A percentile compares a stretch with the other conserved stretches of the same genome.
phyloP scores from a whole-genome alignment of 805 yeast species.

The Wickerhamomyces mucosus region DNA sequence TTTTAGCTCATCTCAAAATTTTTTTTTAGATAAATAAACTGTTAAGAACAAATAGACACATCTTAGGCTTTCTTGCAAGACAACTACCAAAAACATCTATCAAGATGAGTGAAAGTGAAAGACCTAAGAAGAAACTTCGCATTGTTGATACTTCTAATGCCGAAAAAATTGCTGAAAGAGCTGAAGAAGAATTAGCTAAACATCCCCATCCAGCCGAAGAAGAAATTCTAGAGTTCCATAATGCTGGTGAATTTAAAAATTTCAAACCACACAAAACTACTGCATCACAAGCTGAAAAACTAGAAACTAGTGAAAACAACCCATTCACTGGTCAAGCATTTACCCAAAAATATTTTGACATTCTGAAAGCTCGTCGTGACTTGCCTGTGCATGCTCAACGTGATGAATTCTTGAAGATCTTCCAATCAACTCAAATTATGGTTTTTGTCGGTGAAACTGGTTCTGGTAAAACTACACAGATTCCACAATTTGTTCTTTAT shows the following conservation, averaged over 20 bases:
- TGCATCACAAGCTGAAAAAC: conserved; percentile 45
- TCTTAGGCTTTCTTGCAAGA: no score
- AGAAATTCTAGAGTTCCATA: conserved; percentile 40
- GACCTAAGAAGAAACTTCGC: conserved; percentile 42
- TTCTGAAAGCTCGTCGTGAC: conserved; percentile 69
- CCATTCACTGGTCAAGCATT: conserved; percentile 72
- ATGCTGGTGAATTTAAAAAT: conserved; percentile 54
- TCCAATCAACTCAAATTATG: conserved; percentile 86
- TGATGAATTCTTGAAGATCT: conserved; percentile 74
- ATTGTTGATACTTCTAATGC: conserved; percentile 43
- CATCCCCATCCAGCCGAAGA: conserved; percentile 37
- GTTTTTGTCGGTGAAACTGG: conserved; percentile 99
- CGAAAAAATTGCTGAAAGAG: conserved; percentile 57
- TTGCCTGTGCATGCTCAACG: conserved; percentile 93
- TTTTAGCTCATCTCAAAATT: no score
- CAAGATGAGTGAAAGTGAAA: conserved; percentile 19
- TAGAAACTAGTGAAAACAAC: conserved; percentile 53
- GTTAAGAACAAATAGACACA: no score
- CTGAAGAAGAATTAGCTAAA: conserved; percentile 40
- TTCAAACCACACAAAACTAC: conserved; percentile 56
- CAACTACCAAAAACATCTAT: conserved; percentile 1
- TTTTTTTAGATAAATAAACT: no score
- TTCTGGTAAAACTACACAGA: conserved; percentile 97
- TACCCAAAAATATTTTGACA: conserved; percentile 62
- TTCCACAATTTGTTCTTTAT: conserved; percentile 85